phyloP scores from a whole-genome alignment of 495 filamentous ascomycete genomes.

The Aspergillus bridgeri region DNA sequence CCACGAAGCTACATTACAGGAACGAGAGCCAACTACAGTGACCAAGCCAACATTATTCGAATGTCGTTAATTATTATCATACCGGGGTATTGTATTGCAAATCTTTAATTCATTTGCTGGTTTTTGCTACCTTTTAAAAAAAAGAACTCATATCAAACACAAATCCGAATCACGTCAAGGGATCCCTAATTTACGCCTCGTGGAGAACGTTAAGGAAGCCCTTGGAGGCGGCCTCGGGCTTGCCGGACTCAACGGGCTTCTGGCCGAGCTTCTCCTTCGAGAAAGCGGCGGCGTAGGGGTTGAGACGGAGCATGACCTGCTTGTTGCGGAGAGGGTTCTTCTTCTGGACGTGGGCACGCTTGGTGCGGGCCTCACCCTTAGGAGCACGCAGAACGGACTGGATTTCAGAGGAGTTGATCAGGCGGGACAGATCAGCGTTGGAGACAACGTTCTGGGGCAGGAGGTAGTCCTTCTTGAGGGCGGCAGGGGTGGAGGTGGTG shows the following conservation, averaged over 20 bases:
- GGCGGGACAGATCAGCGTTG: slow-evolving; percentile 88
- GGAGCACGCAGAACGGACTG: slow-evolving; percentile 87
- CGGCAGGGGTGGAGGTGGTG: slow-evolving; percentile 74
- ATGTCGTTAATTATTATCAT: slow-evolving; percentile 10
- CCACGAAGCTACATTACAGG: background rate
- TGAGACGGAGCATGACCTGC: slow-evolving; percentile 93
- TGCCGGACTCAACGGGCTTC: slow-evolving; percentile 49
- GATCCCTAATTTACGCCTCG: slow-evolving; percentile 45
- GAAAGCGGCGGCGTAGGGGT: slow-evolving; percentile 91
- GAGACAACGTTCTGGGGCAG: slow-evolving; percentile 82
- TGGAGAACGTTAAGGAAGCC: slow-evolving; percentile 50
- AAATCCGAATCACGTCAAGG: slow-evolving; percentile 3
- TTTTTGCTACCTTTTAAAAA: slow-evolving; percentile 18
- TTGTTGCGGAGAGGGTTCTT: slow-evolving; percentile 99
- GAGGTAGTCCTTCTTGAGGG: slow-evolving; percentile 97
- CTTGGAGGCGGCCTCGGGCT: slow-evolving; percentile 50
- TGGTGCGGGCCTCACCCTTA: slow-evolving; percentile 84
- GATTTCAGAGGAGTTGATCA: slow-evolving; percentile 98
- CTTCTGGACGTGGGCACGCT: slow-evolving; percentile 91
- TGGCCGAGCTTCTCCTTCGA: slow-evolving; percentile 76
- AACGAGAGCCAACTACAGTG: background rate
- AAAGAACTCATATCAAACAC: slow-evolving; percentile 14
- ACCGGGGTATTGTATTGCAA: slow-evolving; percentile 21
- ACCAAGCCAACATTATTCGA: background rate
- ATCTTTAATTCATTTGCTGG: slow-evolving; percentile 23